Conservation (phyloP, 306 rosid species). For the Chamaecrista fasciculata region DNA sequence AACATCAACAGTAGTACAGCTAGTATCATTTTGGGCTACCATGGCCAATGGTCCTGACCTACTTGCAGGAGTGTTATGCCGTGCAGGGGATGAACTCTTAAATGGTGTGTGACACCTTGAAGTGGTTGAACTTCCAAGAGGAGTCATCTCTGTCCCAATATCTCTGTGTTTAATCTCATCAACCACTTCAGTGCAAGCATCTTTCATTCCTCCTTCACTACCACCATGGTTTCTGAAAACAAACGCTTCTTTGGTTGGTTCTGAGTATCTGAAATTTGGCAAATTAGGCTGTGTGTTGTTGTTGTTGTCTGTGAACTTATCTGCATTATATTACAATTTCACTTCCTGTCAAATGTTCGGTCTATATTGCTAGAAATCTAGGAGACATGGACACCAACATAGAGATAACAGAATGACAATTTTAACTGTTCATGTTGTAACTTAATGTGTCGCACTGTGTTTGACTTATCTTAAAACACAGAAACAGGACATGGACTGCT, state of each 20-base stretch:
- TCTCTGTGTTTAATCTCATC: constrained; percentile 67
- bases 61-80: constrained; percentile 86
- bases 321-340: constrained; percentile 53
- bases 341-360: constrained; percentile 25
- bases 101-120: constrained; percentile 92
- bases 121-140: constrained; percentile 92
- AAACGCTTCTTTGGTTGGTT: constrained; percentile 68
- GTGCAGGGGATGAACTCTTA: constrained; percentile 75
- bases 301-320: constrained; percentile 83
- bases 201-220: constrained; percentile 1
- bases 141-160: constrained; percentile 93
- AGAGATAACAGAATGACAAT: too few relatives aligned
- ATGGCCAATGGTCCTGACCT: constrained; percentile 81
- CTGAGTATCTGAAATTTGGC: constrained; percentile 55
- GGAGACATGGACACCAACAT: too few relatives aligned
- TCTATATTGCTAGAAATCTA: background rate
- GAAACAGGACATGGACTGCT: too few relatives aligned
- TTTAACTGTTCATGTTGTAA: too few relatives aligned
- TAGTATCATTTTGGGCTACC: constrained; percentile 32
- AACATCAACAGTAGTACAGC: constrained; percentile 56
- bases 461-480: too few relatives aligned
- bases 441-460: too few relatives aligned
- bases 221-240: constrained; percentile 47
- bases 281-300: constrained; percentile 47
- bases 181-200: constrained; percentile 41